Percentiles rank a stretch among this genome's conserved stretches.
Conservation (phyloP, 164 flowering plant species). For the Nelumbo lutea region DNA sequence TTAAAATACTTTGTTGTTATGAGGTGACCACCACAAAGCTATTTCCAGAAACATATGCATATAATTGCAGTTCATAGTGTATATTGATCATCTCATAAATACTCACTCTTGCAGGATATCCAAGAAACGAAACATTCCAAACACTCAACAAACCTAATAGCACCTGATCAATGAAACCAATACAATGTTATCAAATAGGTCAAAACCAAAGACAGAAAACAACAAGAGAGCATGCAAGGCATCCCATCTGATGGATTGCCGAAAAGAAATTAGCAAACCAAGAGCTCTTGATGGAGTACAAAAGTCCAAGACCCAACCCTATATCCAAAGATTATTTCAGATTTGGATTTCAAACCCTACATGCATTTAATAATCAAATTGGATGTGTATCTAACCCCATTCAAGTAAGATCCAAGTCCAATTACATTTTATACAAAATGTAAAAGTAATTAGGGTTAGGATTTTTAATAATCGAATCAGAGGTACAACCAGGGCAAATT, state of each 20-base stretch:
- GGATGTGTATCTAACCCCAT: too few species aligned
- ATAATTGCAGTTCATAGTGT: background rate
- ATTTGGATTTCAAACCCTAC: too few species aligned
- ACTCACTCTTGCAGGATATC: slow-evolving; percentile 94
- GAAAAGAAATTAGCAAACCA: too few species aligned
- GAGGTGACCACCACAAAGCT: background rate
- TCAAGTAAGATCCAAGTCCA: too few species aligned
- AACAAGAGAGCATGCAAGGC: background rate
- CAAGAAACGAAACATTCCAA: slow-evolving; percentile 95
- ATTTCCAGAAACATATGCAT: background rate
- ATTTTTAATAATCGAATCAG: too few species aligned
- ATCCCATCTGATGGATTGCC: background rate
- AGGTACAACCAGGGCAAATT: background rate
- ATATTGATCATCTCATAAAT: background rate
- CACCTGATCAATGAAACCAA: slow-evolving; percentile 45
- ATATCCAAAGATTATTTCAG: too few species aligned
- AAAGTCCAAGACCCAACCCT: too few species aligned
- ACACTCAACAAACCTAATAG: slow-evolving; percentile 85
- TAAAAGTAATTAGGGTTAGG: too few species aligned
- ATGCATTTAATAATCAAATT: too few species aligned
- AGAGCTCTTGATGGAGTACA: too few species aligned
- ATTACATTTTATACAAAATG: too few species aligned
- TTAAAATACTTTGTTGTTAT: background rate
- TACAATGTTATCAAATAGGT: background rate
- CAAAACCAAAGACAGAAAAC: background rate